A percentile compares a stretch with the other conserved stretches of the same genome.
These are phyloP conservation scores for Hsuehochloa calcarea DNA, from an alignment of 176 grass and related monocot species.

Conservation along the genomic window DNA sequence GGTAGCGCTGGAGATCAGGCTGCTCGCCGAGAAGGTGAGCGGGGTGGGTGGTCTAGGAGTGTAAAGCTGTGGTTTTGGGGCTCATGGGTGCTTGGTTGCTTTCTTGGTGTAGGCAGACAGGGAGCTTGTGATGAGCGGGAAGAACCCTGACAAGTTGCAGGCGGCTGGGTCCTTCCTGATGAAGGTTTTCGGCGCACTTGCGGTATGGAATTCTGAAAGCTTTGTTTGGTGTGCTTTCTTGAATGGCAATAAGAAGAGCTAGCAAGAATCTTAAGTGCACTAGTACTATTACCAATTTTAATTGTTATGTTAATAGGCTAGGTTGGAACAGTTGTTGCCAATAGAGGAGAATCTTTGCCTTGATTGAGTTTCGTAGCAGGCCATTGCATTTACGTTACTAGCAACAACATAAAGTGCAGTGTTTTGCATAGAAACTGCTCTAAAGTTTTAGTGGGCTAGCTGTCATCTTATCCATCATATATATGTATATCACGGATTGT, in stretches of 20 bases:
- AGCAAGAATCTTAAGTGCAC: neutral
- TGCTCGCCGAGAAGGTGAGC: conserved; percentile 86
- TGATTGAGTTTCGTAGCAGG: neutral
- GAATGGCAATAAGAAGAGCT: neutral
- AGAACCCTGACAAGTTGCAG: conserved; percentile 91
- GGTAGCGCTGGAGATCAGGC: conserved; percentile 85
- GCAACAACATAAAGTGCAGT: neutral
- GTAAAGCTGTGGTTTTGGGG: neutral
- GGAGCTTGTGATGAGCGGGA: conserved; percentile 64
- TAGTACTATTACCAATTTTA: neutral
- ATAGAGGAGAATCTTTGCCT: conserved; percentile 3
- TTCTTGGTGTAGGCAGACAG: conserved; percentile 67
- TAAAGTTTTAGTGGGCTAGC: neutral
- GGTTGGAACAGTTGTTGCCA: neutral
- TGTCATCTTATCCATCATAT: conserved; percentile 1
- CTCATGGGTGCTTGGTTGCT: conserved; percentile 35
- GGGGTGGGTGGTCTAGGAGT: neutral
- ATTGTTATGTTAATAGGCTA: neutral
- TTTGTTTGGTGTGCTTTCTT: neutral
- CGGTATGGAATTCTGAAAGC: conserved; percentile 51
- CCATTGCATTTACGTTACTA: neutral
- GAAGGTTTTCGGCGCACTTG: conserved; percentile 80
- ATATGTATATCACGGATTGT: neutral
- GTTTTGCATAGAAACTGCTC: neutral
- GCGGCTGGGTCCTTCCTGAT: conserved; percentile 86